Base-by-base conservation (phyloP, 2,329 filamentous ascomycete species). In the Ophiocordyceps camponoti-saundersi region DNA sequence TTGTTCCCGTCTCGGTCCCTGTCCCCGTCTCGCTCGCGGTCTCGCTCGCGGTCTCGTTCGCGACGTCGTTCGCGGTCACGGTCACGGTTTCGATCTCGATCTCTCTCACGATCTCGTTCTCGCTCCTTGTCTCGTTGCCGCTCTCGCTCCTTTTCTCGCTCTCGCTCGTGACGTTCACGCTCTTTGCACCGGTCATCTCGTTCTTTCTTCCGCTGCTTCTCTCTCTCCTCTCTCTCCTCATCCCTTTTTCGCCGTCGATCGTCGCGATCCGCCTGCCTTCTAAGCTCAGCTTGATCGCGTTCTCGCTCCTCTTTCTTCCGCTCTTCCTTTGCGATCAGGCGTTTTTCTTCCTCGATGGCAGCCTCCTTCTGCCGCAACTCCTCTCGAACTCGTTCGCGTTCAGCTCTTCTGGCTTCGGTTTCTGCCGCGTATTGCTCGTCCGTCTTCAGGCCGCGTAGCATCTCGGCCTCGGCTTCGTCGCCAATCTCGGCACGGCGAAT, bases 401-500 rank as follows among this genome's bases (percentile, higher is more conserved):
- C 75, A 10, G 71, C 68, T 32, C 74, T 68, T 45, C 79, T 75
- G 7, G 66, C 68, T 11, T 75, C 72, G 2, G 80, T 80, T 49
- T 86, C 82, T 44, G 72, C 72, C 1, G 75, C 79, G 59, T 88
- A 90, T 44, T 82, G 79, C 47, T 80, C 76, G 53, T 90, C 84
- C 1, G 79, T 83, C 61, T 85, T 88, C 44, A 75, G 69, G 18
- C 85, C 85, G 46, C 74, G 76, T 11, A 65, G 53, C 41, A 75
- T 67, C 59, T 90, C 85, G 20, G 76, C 73, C 26, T 72, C 71
- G 3, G 72, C 75, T 48, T 84, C 81, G 41, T 76, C 71, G 23
- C 85, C 85, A 51, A 89, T 75, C 49, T 87, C 82, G 15, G 70
- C 69, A 18, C 72, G 69, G 22, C 85, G 73, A 45, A 85, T 72